Evolutionary conservation across 108 stramenopile genomes (phyloP), one percentile per base, ranked within the genome.

Genomic region (Nitzschia sp.): DNA sequence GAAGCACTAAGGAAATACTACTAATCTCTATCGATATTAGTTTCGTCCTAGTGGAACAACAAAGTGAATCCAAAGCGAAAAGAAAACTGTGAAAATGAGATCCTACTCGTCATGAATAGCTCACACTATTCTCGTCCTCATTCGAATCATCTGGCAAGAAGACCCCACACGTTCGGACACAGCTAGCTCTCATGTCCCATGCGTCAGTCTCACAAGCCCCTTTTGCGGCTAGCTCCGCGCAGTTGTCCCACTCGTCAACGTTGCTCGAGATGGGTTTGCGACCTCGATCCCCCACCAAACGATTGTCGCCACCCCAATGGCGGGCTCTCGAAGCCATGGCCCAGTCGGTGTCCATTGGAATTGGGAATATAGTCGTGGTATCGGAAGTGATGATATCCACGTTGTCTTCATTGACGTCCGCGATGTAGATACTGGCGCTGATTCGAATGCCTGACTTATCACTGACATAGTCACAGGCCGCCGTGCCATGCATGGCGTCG

Each of bases 121-220:
- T n/a, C n/a, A n/a, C n/a, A n/a, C n/a, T n/a, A n/a, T n/a, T n/a
- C n/a, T n/a, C n/a, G n/a, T n/a, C n/a, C n/a, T n/a, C n/a, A n/a
- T n/a, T n/a, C n/a, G n/a, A n/a, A n/a, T n/a, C n/a, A n/a, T n/a
- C n/a, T n/a, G n/a, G n/a, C n/a, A n/a, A n/a, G n/a, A n/a, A n/a
- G n/a, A n/a, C n/a, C n/a, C n/a, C n/a, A 28, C 64, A 64, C 19
- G 24, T 64, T 27, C 49, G 46, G 26, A 48, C 18, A 28, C 64
- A 64, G 19, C 49, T 19, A 23, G n/a, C 18, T 17, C 64, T 21
- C 11, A 64, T 26, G 19, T 28, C 46, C 18, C 19, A 28, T 11
- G 29, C 24, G 49, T 64, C 64, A 1, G 15, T 51, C 2, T 64
- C 64, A 28, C 64, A 64, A 11, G 17, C 21, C 28, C 64, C 64